Percentiles rank a stretch among this genome's conserved stretches.
Evolutionary conservation across 805 yeast species (phyloP).

Genomic region (Cyberlindnera petersonii): DNA sequence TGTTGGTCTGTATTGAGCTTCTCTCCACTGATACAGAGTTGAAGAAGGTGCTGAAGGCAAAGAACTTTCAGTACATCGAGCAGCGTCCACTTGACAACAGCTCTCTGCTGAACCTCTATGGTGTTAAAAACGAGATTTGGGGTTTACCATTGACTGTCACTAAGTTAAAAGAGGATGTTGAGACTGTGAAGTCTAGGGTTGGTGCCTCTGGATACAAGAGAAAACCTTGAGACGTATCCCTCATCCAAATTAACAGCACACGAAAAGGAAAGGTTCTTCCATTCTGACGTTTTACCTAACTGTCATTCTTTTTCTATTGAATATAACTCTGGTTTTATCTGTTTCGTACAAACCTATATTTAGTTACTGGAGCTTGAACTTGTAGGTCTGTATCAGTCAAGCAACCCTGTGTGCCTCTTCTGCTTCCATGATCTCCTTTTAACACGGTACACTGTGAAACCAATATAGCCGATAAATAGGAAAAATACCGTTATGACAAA

Average conservation of each 20-base stretch:
- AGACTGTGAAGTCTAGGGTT: conserved; percentile 14
- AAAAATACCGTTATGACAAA: conserved; percentile 26
- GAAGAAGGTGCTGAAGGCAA: conserved; percentile 34
- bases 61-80: conserved; percentile 41
- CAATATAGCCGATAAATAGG: conserved; percentile 24
- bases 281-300: not conserved
- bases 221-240: conserved; percentile 5
- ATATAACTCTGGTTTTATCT: too few species aligned
- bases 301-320: too few species aligned
- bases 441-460: conserved; percentile 28
- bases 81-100: conserved; percentile 13
- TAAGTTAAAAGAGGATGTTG: conserved; percentile 9
- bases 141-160: conserved; percentile 23
- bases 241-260: too few species aligned
- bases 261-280: too few species aligned
- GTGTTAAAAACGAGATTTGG: conserved; percentile 24
- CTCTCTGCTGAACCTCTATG: conserved; percentile 16
- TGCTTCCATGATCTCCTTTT: conserved; percentile 22
- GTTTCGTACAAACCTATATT: too few species aligned
- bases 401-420: conserved; percentile 24
- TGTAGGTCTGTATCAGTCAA: conserved; percentile 16
- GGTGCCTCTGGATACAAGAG: conserved; percentile 24
- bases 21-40: conserved; percentile 48
- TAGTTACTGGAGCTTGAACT: not conserved
- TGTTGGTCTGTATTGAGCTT: conserved; percentile 43